A percentile compares a stretch with the other conserved stretches of the same genome.
Conservation (phyloP, 1,284 basidiomycete genomes). For the Volvariella volvacea region DNA sequence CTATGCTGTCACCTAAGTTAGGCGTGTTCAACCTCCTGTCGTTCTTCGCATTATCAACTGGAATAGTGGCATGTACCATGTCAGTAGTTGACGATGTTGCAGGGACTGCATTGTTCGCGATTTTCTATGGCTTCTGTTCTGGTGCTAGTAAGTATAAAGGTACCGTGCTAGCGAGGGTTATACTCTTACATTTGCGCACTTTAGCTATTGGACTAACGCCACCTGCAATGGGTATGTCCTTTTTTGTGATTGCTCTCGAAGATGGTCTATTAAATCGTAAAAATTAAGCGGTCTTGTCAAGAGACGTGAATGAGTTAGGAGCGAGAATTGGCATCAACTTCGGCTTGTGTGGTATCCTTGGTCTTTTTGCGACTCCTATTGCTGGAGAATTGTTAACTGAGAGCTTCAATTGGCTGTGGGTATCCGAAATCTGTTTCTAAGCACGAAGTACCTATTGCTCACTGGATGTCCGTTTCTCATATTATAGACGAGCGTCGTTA, state of each 20-base stretch:
- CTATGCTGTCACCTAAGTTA: slow-evolving; percentile 33
- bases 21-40: slow-evolving; percentile 28
- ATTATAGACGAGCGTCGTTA: slow-evolving; percentile 9
- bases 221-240: slow-evolving; percentile 1
- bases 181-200: too few species aligned
- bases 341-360: slow-evolving; percentile 13
- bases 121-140: slow-evolving; percentile 16
- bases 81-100: slow-evolving; percentile 10
- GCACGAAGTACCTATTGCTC: slow-evolving; percentile 4
- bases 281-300: slow-evolving; percentile 8
- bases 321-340: slow-evolving; percentile 19
- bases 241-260: slow-evolving; percentile 12
- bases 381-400: slow-evolving; percentile 20
- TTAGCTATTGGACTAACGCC: slow-evolving; percentile 4
- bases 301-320: slow-evolving; percentile 16
- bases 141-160: slow-evolving; percentile 3
- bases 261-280: neutral
- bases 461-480: neutral
- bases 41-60: slow-evolving; percentile 10
- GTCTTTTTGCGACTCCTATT: slow-evolving; percentile 19
- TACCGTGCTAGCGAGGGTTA: too few species aligned
- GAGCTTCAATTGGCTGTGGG: slow-evolving; percentile 16
- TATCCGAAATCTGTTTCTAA: slow-evolving; percentile 12
- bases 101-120: slow-evolving; percentile 20
- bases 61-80: slow-evolving; percentile 22